Conservation (phyloP, 306 rosid species). For the Oxytropis ochrocephala region DNA sequence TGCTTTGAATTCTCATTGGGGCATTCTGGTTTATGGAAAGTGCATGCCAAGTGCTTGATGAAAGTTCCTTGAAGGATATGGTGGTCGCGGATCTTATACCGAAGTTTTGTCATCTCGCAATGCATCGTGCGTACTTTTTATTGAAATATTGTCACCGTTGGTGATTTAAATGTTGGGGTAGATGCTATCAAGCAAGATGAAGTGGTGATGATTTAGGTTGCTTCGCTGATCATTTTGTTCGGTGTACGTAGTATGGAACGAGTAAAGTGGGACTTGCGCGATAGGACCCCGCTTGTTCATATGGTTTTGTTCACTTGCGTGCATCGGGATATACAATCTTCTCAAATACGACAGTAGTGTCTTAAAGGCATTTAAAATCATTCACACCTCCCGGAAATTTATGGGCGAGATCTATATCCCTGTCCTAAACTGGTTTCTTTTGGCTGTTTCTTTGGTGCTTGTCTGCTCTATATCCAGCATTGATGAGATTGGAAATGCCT, state of each 20-base stretch:
- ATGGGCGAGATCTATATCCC: constrained; percentile 99
- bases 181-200: constrained; percentile 63
- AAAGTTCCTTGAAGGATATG: too few relatives aligned
- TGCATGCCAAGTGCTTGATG: too few relatives aligned
- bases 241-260: constrained; percentile 92
- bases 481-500: constrained; percentile 96
- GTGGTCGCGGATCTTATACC: too few relatives aligned
- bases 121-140: too few relatives aligned
- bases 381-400: constrained; percentile 90
- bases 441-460: constrained; percentile 69
- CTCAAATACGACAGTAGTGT: constrained; percentile 66
- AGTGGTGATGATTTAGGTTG: constrained; percentile 87
- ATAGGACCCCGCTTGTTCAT: constrained; percentile 92
- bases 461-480: constrained; percentile 75
- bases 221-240: constrained; percentile 74
- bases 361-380: constrained; percentile 80
- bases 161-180: constrained; percentile 79
- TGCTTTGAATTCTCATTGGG: too few relatives aligned
- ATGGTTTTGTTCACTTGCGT: constrained; percentile 92
- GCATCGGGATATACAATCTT: constrained; percentile 83
- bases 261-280: constrained; percentile 88
- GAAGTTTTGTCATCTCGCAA: too few relatives aligned
- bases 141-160: constrained; percentile 80
- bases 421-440: constrained; percentile 87
- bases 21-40: too few relatives aligned